A percentile compares a stretch with the other conserved stretches of the same genome.
Evolutionary conservation across 352 stramenopile species (phyloP).

Genomic region (Phytophthora constricta): DNA sequence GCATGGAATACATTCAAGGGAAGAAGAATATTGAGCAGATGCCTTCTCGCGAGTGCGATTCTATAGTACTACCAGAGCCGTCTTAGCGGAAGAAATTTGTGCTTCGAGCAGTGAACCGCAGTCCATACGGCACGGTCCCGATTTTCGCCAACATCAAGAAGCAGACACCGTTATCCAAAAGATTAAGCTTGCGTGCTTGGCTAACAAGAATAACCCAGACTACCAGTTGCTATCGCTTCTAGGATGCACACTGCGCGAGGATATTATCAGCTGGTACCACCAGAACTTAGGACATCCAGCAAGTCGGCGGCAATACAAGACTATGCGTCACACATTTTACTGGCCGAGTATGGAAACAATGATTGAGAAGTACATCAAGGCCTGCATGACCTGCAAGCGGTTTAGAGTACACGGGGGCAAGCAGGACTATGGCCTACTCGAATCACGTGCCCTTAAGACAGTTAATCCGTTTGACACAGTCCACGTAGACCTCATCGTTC

Average conservation of each 20-base stretch:
- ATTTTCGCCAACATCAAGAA: too few relatives aligned
- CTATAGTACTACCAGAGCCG: neutral
- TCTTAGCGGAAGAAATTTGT: neutral
- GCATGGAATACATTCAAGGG: neutral
- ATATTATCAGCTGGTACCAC: slow-evolving; percentile 6
- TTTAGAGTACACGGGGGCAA: slow-evolving; percentile 8
- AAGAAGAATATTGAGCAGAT: neutral
- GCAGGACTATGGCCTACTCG: neutral
- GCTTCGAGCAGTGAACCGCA: too few relatives aligned
- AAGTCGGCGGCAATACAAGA: neutral
- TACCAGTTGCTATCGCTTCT: too few relatives aligned
- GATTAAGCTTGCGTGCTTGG: too few relatives aligned
- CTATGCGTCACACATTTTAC: neutral
- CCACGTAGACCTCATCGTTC: slow-evolving; percentile 12
- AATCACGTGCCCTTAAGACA: neutral
- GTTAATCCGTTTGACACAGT: slow-evolving; percentile 7
- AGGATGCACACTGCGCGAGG: slow-evolving; percentile 8
- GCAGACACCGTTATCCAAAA: too few relatives aligned
- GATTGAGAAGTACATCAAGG: neutral
- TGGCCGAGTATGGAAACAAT: neutral
- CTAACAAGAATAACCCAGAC: too few relatives aligned
- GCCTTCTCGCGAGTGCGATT: slow-evolving; percentile 3
- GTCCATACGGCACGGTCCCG: neutral
- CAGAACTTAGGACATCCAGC: neutral
- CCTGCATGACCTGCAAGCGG: slow-evolving; percentile 1